Evolutionary conservation across 2,329 filamentous ascomycete genomes (phyloP), one percentile per base, ranked within the genome.

Genomic region (Fusarium torulosum): DNA sequence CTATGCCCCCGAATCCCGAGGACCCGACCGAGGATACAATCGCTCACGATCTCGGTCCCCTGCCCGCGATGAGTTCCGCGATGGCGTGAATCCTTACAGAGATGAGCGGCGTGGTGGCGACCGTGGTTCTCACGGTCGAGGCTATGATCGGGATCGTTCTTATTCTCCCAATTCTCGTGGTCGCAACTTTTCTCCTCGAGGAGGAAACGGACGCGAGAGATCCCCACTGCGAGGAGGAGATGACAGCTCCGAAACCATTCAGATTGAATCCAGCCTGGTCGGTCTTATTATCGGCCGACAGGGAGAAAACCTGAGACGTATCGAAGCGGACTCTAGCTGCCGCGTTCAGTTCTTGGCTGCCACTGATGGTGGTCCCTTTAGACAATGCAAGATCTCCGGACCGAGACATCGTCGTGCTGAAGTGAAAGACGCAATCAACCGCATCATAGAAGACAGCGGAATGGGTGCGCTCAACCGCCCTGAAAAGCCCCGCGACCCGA

Each of bases 221-320:
- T 90, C 88, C 37, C 88, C 89, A 21, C 79, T 85, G 20, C 76
- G 82, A 49, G 81, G 82, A 69, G 65, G 80, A 40, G 89, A 91
- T 71, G 91, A 93, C 69, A 91, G 90, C 73, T 86, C 87, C 23
- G 94, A 97, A 80, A 91, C 90, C 23, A 94, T 97, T 70, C 87
- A 91, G 73, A 93, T 97, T 74, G 93, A 97, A 76, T 93, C 92
- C 21, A 92, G 89, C 72, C 85, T 97, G 46, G 94, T 97, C 51
- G 94, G 94, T 41, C 84, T 97, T 33, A 96, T 97, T 74, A 97
- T 97, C 75, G 94, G 94, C 53, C 89, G 94, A 62, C 91, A 94
- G 75, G 94, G 94, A 70, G 94, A 97, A 80, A 97, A 96, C 72
- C 82, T 97, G 42, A 86, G 93, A 70, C 90, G 92, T 59, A 93